Percentiles rank a stretch among this genome's conserved stretches.
Conservation (phyloP, 345 rosid species). For the Syzygium aqueum region DNA sequence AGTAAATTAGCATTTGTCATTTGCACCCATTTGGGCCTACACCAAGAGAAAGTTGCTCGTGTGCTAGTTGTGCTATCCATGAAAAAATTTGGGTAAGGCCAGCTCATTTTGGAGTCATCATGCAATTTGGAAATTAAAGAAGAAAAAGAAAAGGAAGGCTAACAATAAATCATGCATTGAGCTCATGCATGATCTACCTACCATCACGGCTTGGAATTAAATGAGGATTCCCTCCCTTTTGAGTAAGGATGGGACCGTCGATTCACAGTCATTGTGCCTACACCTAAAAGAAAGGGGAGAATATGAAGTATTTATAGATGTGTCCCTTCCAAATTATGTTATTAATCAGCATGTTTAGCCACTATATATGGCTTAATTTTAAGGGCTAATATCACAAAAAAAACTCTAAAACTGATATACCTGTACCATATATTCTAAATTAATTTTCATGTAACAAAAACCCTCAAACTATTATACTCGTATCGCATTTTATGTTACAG, state of each 20-base stretch:
- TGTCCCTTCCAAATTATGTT: background rate
- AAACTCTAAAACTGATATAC: accelerated
- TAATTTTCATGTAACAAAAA: accelerated
- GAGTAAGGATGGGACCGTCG: background rate
- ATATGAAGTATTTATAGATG: background rate
- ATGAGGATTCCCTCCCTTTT: background rate
- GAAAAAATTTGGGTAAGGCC: background rate
- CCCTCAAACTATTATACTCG: accelerated
- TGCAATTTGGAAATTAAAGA: background rate
- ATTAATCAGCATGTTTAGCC: background rate
- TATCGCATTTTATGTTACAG: accelerated
- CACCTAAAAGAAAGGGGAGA: background rate
- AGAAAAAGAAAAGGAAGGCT: background rate
- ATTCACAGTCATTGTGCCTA: background rate
- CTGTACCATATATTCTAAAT: accelerated
- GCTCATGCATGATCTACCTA: background rate
- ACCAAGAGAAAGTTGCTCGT: background rate
- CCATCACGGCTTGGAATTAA: background rate
- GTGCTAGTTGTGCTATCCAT: background rate
- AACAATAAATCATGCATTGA: background rate
- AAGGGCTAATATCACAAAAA: background rate
- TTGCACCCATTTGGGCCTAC: background rate
- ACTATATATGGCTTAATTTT: background rate
- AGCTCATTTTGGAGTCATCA: background rate
- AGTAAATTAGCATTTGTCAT: background rate